These are phyloP conservation scores for Phyllosticta ampelicida DNA, from an alignment of 2,329 filamentous ascomycete species.

Conservation along the genomic window DNA sequence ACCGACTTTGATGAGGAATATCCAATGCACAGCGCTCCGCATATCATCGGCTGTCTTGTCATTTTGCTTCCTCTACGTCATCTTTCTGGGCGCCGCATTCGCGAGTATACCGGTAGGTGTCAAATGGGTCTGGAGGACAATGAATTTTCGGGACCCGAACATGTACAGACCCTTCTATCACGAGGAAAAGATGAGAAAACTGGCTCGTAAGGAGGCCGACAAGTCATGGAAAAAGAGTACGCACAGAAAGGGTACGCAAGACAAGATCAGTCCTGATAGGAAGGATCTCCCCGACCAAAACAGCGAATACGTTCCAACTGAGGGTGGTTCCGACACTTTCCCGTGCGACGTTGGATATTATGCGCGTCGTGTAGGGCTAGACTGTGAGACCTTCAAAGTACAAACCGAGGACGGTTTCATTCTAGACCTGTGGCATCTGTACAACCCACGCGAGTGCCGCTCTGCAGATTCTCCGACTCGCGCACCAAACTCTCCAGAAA, in stretches of 20 bases:
- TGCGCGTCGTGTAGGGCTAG: slow-evolving; percentile 74
- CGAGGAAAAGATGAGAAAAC: slow-evolving; percentile 55
- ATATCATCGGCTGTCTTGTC: slow-evolving; percentile 65
- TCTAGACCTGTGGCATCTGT: slow-evolving; percentile 80
- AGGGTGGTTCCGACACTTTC: slow-evolving; percentile 70
- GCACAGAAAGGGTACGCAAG: slow-evolving; percentile 28
- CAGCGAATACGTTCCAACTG: slow-evolving; percentile 56
- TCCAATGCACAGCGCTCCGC: slow-evolving; percentile 58
- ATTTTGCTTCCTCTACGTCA: slow-evolving; percentile 61
- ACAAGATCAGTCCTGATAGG: slow-evolving; percentile 15
- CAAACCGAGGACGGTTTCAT: slow-evolving; percentile 93
- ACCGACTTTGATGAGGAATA: slow-evolving; percentile 50
- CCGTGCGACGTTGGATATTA: slow-evolving; percentile 77
- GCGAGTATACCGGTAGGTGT: slow-evolving; percentile 50
- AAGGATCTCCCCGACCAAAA: slow-evolving; percentile 23
- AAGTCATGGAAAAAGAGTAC: slow-evolving; percentile 48
- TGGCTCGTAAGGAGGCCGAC: slow-evolving; percentile 47
- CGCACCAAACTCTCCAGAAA: slow-evolving; percentile 46
- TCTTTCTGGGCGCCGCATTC: slow-evolving; percentile 64
- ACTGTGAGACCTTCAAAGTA: slow-evolving; percentile 72
- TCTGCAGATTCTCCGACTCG: slow-evolving; percentile 41
- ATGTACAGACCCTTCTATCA: slow-evolving; percentile 55
- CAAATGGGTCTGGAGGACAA: slow-evolving; percentile 39
- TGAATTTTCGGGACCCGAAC: slow-evolving; percentile 52
- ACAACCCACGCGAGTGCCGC: slow-evolving; percentile 65